phyloP scores from a whole-genome alignment of 2,329 filamentous ascomycete genomes.

The Biscogniauxia marginata region DNA sequence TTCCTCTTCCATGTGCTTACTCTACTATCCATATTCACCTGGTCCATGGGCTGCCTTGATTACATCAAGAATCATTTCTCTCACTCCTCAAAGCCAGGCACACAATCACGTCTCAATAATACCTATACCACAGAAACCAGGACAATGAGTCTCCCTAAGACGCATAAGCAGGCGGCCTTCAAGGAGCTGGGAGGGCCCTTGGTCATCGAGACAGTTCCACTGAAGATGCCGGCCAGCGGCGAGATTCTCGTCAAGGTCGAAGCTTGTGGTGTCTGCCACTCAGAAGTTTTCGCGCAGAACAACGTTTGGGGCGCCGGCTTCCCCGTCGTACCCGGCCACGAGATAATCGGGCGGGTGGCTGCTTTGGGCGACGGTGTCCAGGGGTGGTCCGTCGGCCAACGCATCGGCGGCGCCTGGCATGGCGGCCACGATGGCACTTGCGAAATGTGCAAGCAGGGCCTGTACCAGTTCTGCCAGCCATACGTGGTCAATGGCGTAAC shows the following conservation, averaged over 20 bases:
- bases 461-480: slow-evolving; percentile 58
- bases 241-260: slow-evolving; percentile 61
- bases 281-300: slow-evolving; percentile 40
- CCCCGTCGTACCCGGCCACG: slow-evolving; percentile 53
- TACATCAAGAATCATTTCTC: too few relatives aligned
- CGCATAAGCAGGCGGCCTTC: slow-evolving; percentile 57
- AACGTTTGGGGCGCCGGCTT: slow-evolving; percentile 41
- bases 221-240: slow-evolving; percentile 46
- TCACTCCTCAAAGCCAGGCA: too few relatives aligned
- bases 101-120: too few relatives aligned
- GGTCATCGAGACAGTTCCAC: slow-evolving; percentile 49
- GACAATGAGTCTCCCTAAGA: slow-evolving; percentile 46
- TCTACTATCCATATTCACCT: too few relatives aligned
- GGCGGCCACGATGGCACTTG: slow-evolving; percentile 55
- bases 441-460: slow-evolving; percentile 50
- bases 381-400: slow-evolving; percentile 56
- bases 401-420: slow-evolving; percentile 47
- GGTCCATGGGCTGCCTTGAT: too few relatives aligned
- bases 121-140: too few relatives aligned
- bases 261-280: slow-evolving; percentile 61
- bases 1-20: too few relatives aligned
- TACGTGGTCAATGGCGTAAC: slow-evolving; percentile 53
- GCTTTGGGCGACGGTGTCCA: slow-evolving; percentile 50
- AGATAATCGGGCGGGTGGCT: slow-evolving; percentile 59
- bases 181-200: slow-evolving; percentile 46